Base-by-base conservation (phyloP, 208 protist genomes). In the Herpetomonas tarakana region DNA sequence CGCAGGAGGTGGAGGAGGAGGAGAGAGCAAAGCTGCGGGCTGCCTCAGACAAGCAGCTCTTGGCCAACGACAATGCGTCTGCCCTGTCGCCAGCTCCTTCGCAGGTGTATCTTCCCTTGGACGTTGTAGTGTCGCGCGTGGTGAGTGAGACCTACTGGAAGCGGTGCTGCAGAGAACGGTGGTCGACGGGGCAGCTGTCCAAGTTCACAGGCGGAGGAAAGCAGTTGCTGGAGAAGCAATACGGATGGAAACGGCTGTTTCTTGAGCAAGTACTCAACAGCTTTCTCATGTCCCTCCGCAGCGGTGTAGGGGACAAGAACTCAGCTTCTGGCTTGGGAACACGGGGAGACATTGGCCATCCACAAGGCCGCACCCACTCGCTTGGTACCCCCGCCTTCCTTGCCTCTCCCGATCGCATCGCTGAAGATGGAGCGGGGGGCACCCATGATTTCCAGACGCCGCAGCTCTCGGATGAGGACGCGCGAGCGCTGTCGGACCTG, bases 191-290 rank as follows among this genome's bases (percentile, higher is more conserved):
- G 14, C 86, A 95, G 70, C 69, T 96, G 31, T 83, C 76, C n/a
- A 69, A 74, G 51, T 70, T 67, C 30, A 52, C 68, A 12, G 54
- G 55, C 11, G 62, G 63, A 18, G 75, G 79, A 57, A 56, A 75
- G 29, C 45, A 71, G 24, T 57, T 76, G 11, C 58, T 52, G 25
- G 21, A 45, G 26, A 78, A 84, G 28, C 44, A 65, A 35, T 76
- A 68, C 60, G 78, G 83, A 24, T 94, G 88, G 88, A 96, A 96
- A 65, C 81, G 83, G 19, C 76, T 94, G 38, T 96, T 81, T 47
- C 70, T 96, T 3, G 88, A 96, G 72, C 71, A 78, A 12, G 39
- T 81, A 1, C 71, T 96, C 19, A 70, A 64, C 26, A 88, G 94
- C 59, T 92, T 74, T 50, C 67, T 94, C 38, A 77, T 83, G 58